Percentiles rank a stretch among this genome's conserved stretches.
Evolutionary conservation across 116 monocot genomes (phyloP).

Genomic region (Dioscorea cayenensis): DNA sequence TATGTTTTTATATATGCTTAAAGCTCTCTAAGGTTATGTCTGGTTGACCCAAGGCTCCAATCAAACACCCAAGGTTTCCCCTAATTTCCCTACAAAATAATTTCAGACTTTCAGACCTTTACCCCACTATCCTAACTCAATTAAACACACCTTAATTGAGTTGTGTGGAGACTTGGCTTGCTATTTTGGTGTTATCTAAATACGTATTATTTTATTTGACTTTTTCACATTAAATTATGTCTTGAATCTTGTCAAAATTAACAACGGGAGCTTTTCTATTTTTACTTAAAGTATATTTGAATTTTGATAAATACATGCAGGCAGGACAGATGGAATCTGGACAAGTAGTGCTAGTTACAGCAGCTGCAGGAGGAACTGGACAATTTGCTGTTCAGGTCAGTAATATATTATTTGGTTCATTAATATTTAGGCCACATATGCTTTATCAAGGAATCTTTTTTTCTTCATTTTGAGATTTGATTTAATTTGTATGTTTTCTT

Average conservation of each 20-base stretch:
- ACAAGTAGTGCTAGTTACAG: constrained; percentile 81
- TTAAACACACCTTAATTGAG: background rate
- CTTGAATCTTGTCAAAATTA: too few relatives aligned
- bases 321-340: constrained; percentile 72
- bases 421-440: background rate
- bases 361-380: constrained; percentile 99
- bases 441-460: background rate
- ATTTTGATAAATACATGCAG: constrained; percentile 22
- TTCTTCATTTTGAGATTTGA: too few relatives aligned
- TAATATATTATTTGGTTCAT: background rate
- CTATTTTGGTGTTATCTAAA: background rate
- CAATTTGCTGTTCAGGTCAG: constrained; percentile 98
- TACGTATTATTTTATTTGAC: background rate
- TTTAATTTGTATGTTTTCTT: too few relatives aligned
- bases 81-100: too few relatives aligned
- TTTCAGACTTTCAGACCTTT: too few relatives aligned
- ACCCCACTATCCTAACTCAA: too few relatives aligned
- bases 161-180: background rate
- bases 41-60: too few relatives aligned
- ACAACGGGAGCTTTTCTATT: too few relatives aligned
- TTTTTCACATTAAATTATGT: too few relatives aligned
- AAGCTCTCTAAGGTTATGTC: background rate
- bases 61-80: too few relatives aligned
- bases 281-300: too few relatives aligned
- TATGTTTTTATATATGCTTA: constrained; percentile 5